Conservation (phyloP, 2,329 filamentous ascomycete genomes). For the Colletotrichum simmondsii region DNA sequence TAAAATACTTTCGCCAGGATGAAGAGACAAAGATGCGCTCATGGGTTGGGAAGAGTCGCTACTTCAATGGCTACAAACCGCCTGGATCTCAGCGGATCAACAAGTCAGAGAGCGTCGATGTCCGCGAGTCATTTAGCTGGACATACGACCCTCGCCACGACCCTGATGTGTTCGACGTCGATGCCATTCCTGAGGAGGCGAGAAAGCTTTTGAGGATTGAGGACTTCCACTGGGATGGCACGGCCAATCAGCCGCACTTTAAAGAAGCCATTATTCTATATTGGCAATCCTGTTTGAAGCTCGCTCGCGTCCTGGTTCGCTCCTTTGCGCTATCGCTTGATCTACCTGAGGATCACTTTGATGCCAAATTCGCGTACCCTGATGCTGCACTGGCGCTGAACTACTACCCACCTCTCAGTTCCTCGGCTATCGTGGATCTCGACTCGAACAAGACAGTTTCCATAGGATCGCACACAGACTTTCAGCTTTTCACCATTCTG, state of each 20-base stretch:
- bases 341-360: constrained; percentile 65
- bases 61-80: constrained; percentile 60
- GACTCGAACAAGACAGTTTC: constrained; percentile 42
- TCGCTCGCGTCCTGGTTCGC: constrained; percentile 62
- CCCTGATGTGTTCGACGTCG: constrained; percentile 52
- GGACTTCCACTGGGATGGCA: constrained; percentile 64
- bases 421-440: background rate
- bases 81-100: constrained; percentile 58
- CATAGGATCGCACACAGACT: constrained; percentile 64
- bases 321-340: constrained; percentile 66
- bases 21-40: constrained; percentile 53
- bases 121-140: constrained; percentile 63
- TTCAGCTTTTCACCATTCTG: constrained; percentile 61
- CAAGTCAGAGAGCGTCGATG: constrained; percentile 59
- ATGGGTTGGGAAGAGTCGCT: constrained; percentile 48
- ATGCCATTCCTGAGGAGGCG: constrained; percentile 55
- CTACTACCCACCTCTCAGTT: constrained; percentile 46
- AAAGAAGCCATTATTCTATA: constrained; percentile 57
- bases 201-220: constrained; percentile 55
- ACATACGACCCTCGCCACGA: constrained; percentile 65
- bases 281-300: constrained; percentile 57
- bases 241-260: constrained; percentile 59
- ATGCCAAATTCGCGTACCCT: constrained; percentile 62
- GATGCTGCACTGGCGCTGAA: constrained; percentile 55
- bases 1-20: constrained; percentile 61